These are phyloP conservation scores for Paraleonurus japonicus DNA, from an alignment of 257 asterid species.

Conservation along the genomic window DNA sequence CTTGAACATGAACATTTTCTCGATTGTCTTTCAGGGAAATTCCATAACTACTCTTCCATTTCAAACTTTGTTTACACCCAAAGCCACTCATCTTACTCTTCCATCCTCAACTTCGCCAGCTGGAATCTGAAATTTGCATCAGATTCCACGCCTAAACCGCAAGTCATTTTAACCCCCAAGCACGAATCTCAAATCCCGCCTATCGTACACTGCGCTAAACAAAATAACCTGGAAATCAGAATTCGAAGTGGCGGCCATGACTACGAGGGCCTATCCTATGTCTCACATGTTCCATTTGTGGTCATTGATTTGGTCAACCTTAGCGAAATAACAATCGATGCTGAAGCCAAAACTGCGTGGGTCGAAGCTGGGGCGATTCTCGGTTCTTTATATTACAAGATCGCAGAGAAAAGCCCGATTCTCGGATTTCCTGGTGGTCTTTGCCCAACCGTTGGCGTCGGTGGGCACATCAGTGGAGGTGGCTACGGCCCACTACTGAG, in stretches of 20 bases:
- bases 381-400: slow-evolving; percentile 30
- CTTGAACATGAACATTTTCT: not conserved
- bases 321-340: slow-evolving; percentile 23
- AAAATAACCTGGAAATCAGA: slow-evolving; percentile 24
- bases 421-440: slow-evolving; percentile 34
- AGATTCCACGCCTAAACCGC: not conserved
- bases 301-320: slow-evolving; percentile 36
- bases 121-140: not conserved
- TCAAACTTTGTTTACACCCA: not conserved
- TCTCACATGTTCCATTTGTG: slow-evolving; percentile 18
- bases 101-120: not conserved
- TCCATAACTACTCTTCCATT: not conserved
- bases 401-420: slow-evolving; percentile 28
- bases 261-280: slow-evolving; percentile 35
- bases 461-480: slow-evolving; percentile 41
- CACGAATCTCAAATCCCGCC: slow-evolving; percentile 32
- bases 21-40: not conserved
- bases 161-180: slow-evolving; percentile 26
- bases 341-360: slow-evolving; percentile 30
- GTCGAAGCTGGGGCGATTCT: slow-evolving; percentile 28
- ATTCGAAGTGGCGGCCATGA: slow-evolving; percentile 47
- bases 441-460: slow-evolving; percentile 41
- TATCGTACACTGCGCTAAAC: slow-evolving; percentile 27
- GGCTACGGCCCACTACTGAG: slow-evolving; percentile 37
- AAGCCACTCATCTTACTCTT: not conserved